Percentiles rank a stretch among this genome's conserved stretches.
Conservation (phyloP, 176 grass and related monocot species). For the Eleusine indica region DNA sequence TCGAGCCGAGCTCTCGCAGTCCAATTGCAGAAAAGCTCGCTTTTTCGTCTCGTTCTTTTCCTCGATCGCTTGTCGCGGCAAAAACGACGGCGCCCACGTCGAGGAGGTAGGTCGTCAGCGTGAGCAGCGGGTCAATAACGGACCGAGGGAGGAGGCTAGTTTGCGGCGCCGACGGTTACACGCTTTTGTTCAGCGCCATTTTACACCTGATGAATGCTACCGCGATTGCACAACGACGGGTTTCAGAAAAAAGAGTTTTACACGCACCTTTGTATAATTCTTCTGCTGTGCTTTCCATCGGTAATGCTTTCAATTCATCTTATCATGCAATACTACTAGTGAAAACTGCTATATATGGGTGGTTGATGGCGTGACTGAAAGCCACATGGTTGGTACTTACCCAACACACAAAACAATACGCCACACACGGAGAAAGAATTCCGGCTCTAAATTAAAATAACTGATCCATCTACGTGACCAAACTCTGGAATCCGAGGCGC, state of each 20-base stretch:
- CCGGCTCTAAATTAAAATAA: background rate
- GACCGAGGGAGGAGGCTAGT: background rate
- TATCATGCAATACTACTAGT: background rate
- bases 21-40: background rate
- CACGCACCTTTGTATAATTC: background rate
- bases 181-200: background rate
- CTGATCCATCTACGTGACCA: background rate
- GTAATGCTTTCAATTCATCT: background rate
- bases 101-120: slow-evolving; percentile 4
- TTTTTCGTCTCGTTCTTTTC: slow-evolving; percentile 28
- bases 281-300: background rate
- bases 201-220: background rate
- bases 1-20: background rate
- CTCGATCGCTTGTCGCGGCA: background rate
- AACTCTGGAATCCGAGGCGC: slow-evolving; percentile 25
- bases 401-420: background rate
- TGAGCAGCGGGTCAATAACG: background rate
- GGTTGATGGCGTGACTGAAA: background rate
- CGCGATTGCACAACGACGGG: background rate
- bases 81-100: background rate
- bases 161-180: slow-evolving; percentile 1
- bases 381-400: slow-evolving; percentile 1
- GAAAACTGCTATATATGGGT: background rate
- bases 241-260: background rate
- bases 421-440: background rate